Evolutionary conservation across 148 eudicot genomes (phyloP).

Genomic region (Polygonum aviculare): DNA sequence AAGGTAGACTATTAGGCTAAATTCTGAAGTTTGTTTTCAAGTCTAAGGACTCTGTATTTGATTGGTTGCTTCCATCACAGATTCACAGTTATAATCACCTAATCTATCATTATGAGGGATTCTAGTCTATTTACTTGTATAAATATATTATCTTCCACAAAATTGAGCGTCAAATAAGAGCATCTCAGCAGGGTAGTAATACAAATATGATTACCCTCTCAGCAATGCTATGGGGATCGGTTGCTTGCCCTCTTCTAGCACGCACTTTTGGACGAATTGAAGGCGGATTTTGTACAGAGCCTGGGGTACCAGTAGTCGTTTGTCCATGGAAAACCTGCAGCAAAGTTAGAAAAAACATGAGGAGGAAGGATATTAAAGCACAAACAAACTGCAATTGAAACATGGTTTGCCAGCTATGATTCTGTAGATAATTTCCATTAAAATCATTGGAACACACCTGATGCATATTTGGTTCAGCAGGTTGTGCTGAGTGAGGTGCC

Average conservation of each 20-base stretch:
- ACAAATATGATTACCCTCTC: conserved; percentile 8
- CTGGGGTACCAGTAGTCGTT: conserved; percentile 6
- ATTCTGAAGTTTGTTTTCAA: not conserved
- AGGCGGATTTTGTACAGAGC: conserved; percentile 6
- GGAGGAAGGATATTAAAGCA: not conserved
- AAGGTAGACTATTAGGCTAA: not conserved
- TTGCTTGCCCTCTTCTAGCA: conserved; percentile 13
- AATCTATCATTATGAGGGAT: not conserved
- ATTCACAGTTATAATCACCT: not conserved
- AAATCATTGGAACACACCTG: not conserved
- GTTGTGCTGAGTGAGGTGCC: conserved; percentile 8
- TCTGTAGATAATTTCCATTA: not conserved
- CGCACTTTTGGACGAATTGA: conserved; percentile 13
- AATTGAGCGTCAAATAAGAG: not conserved
- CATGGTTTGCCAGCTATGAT: not conserved
- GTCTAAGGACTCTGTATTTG: not conserved
- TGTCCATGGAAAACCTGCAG: conserved; percentile 11
- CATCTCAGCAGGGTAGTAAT: not conserved
- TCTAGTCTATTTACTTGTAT: not conserved
- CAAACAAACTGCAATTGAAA: not conserved
- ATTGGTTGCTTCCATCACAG: not conserved
- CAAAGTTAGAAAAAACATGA: not conserved
- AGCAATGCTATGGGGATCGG: conserved; percentile 14
- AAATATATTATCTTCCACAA: not conserved
- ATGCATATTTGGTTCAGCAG: conserved; percentile 13